phyloP scores from a whole-genome alignment of 1,284 basidiomycete species.

The Ustilago shanxiensis region DNA sequence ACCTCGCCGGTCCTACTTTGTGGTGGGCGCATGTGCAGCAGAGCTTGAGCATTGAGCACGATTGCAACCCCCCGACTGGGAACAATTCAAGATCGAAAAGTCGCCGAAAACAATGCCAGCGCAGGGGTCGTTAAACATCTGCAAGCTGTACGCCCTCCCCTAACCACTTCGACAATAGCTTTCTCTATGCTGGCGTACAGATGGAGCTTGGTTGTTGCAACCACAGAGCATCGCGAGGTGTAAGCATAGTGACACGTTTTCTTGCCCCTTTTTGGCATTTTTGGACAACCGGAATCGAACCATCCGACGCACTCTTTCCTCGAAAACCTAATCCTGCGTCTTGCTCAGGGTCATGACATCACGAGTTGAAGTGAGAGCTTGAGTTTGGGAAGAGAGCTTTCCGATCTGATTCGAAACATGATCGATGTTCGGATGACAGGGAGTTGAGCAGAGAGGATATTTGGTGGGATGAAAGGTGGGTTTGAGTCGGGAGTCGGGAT shows the following conservation, averaged over 20 bases:
- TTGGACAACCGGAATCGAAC: slow-evolving; percentile 7
- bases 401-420: slow-evolving; percentile 1
- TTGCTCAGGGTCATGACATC: neutral
- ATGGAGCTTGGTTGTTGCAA: slow-evolving; percentile 1
- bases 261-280: neutral
- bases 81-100: too few relatives aligned
- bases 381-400: neutral
- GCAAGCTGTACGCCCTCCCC: neutral
- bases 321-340: neutral
- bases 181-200: neutral
- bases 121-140: neutral
- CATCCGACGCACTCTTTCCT: neutral
- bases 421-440: neutral
- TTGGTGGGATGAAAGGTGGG: neutral
- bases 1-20: neutral
- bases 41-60: too few relatives aligned
- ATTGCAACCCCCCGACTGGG: too few relatives aligned
- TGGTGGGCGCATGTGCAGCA: too few relatives aligned
- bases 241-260: neutral
- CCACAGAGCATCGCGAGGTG: too few relatives aligned
- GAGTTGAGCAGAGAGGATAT: neutral
- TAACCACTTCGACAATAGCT: neutral
- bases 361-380: neutral
- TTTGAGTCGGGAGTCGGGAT: too few relatives aligned
- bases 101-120: neutral